These are phyloP conservation scores for Termitomyces sp. DNA, from an alignment of 768 basidiomycete genomes.

Conservation along the genomic window DNA sequence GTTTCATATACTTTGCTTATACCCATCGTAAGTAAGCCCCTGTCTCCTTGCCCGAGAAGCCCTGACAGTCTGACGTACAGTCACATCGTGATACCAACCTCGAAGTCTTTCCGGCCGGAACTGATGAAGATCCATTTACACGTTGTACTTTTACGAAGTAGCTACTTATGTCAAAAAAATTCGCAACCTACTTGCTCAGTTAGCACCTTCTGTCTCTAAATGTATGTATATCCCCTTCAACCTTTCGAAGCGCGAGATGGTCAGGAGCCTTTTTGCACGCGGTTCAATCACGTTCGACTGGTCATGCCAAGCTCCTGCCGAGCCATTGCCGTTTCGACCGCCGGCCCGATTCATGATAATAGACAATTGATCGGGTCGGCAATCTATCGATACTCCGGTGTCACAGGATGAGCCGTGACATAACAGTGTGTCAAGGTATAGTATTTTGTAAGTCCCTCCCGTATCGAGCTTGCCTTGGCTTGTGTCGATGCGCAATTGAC, in stretches of 20 bases:
- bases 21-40: conserved; percentile 8
- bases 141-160: not conserved
- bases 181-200: not conserved
- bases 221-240: not conserved
- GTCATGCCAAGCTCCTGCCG: not conserved
- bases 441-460: too few relatives aligned
- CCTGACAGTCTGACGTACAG: not conserved
- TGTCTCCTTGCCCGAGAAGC: not conserved
- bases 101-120: not conserved
- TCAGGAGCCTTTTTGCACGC: not conserved
- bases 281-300: not conserved
- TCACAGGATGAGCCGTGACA: too few relatives aligned
- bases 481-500: too few relatives aligned
- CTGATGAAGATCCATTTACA: not conserved
- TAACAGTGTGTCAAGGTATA: too few relatives aligned
- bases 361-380: not conserved
- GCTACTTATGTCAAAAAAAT: not conserved
- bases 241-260: not conserved
- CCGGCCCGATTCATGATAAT: not conserved
- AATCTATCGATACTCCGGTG: too few relatives aligned
- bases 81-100: conserved; percentile 7
- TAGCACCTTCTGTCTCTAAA: not conserved
- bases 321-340: not conserved
- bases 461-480: too few relatives aligned
- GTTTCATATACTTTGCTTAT: not conserved